Evolutionary conservation across 2,329 filamentous ascomycete species (phyloP).

Genomic region (Chrysoporthe austroafricana): DNA sequence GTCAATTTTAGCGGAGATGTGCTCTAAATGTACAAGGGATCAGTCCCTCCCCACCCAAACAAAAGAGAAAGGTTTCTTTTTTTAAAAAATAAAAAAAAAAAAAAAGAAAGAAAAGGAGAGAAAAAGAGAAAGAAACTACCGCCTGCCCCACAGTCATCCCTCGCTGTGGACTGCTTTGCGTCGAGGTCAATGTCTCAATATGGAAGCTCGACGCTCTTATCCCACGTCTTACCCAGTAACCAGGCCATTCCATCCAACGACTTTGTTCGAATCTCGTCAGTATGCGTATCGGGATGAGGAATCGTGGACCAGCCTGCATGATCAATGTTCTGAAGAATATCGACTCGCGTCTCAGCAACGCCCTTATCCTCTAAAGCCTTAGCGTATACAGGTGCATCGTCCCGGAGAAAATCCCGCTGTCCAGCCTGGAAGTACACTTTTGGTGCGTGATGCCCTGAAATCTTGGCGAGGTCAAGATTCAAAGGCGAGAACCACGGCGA

Average conservation of each 20-base stretch:
- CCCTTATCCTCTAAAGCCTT: slow-evolving; percentile 5
- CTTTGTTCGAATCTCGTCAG: neutral
- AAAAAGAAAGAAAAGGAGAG: no score
- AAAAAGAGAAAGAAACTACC: no score
- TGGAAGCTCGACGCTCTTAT: slow-evolving; percentile 10
- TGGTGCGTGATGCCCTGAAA: slow-evolving; percentile 3
- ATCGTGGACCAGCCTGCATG: slow-evolving; percentile 8
- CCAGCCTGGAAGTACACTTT: slow-evolving; percentile 23
- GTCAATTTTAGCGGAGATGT: neutral
- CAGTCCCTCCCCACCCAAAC: neutral
- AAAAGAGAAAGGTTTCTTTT: neutral
- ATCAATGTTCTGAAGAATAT: slow-evolving; percentile 13
- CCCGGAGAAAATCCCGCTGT: slow-evolving; percentile 20
- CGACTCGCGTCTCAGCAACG: slow-evolving; percentile 21
- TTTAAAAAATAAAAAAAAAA: no score
- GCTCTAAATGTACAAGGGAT: neutral
- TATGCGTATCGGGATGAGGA: slow-evolving; percentile 6
- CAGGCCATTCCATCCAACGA: slow-evolving; percentile 19
- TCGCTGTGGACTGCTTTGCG: neutral
- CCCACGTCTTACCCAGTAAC: slow-evolving; percentile 14
- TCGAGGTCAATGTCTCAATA: slow-evolving; percentile 1
- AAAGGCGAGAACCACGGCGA: slow-evolving; percentile 26
- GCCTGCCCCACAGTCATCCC: neutral
- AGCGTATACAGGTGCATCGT: slow-evolving; percentile 22
- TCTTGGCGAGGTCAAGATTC: slow-evolving; percentile 13